Base-by-base conservation (phyloP, 345 rosid species). In the Passiflora organensis region DNA sequence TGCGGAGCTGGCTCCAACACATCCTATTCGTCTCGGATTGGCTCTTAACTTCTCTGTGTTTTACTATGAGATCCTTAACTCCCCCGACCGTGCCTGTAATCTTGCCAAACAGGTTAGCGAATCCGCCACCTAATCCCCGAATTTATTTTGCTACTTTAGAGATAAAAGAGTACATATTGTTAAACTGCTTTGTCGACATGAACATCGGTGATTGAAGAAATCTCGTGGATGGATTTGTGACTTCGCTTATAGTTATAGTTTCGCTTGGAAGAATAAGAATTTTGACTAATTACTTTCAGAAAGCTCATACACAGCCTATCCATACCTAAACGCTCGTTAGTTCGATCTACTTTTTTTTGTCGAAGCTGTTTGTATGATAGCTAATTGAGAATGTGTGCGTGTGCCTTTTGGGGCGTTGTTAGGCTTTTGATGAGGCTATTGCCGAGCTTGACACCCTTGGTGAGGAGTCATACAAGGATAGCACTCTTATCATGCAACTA, bases 401-500 rank as follows among this genome's bases (percentile, higher is more conserved):
- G 34, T 28, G 34, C 3, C 34, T 28, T n/a, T 1, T 62, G n/a
- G n/a, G n/a, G n/a, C n/a, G n/a, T 32, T 5, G 48, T 15, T 54
- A 91, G 95, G 95, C 95, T 21, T 91, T 91, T 61, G 96, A 91
- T 51, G 96, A 91, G 62, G 90, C 93, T 6, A 88, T 84, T 68
- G 96, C 95, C 21, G 95, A 91, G 75, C 73, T 91, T 78, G 95
- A 84, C 71, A 88, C 95, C 12, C 75, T 91, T 4, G 98, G 95
- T 10, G 96, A 91, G 70, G 96, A 91, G 51, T 91, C 98, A 28
- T 91, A 91, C 81, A 91, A 88, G 78, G 95, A 88, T 34, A 91
- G 89, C 82, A 88, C 93, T 52, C 72, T 91, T 84, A 91, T 88
- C 74, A 91, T 86, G 98, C 93, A 91, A 77, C 95, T 91, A 68